Percentiles rank a stretch among this genome's conserved stretches.
Conservation (phyloP, 345 rosid species). For the Hibiscus trionum region DNA sequence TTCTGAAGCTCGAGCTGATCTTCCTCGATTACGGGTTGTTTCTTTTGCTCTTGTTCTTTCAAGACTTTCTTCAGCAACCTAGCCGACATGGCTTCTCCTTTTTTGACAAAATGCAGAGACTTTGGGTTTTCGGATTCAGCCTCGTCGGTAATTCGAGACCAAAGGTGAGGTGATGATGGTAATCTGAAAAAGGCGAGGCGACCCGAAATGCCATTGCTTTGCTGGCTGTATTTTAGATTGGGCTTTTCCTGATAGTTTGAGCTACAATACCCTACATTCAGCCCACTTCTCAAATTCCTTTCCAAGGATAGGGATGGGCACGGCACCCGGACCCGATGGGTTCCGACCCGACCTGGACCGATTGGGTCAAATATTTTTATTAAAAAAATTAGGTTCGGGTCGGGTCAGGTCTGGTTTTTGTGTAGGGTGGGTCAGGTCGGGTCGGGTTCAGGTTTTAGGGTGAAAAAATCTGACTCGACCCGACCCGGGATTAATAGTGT, state of each 20-base stretch:
- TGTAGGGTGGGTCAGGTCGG: too few species aligned
- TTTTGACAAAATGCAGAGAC: neutral
- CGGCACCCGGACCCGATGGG: too few species aligned
- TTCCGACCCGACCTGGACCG: too few species aligned
- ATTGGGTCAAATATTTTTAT: too few species aligned
- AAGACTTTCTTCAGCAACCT: slow-evolving; percentile 68
- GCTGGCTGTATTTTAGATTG: neutral
- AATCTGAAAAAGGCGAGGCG: neutral
- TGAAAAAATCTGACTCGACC: too few species aligned
- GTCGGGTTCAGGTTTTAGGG: too few species aligned
- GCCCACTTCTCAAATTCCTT: too few species aligned
- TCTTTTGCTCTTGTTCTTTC: slow-evolving; percentile 59
- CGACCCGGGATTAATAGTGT: too few species aligned
- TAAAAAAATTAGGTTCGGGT: too few species aligned
- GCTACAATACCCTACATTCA: too few species aligned
- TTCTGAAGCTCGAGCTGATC: slow-evolving; percentile 29
- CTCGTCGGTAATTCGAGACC: neutral
- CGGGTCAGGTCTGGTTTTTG: too few species aligned
- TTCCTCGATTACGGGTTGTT: slow-evolving; percentile 8
- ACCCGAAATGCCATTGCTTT: neutral
- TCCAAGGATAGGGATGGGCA: too few species aligned
- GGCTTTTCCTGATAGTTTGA: neutral
- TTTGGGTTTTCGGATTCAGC: slow-evolving; percentile 9
- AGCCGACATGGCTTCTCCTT: slow-evolving; percentile 42
- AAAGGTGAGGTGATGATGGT: neutral